Conservation (phyloP, 768 basidiomycete genomes). For the Suillus weaverae region DNA sequence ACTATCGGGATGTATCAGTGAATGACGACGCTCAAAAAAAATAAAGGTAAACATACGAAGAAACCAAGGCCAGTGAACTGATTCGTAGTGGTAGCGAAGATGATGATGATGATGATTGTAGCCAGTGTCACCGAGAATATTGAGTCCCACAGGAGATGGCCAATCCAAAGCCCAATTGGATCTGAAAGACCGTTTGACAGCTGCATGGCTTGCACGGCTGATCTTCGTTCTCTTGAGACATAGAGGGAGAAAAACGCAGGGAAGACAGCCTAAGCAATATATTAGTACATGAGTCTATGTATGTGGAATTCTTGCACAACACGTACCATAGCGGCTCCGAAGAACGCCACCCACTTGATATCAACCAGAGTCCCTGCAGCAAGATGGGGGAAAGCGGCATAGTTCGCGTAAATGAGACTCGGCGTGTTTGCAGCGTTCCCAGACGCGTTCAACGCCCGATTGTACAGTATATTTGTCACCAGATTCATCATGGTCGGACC, state of each 20-base stretch:
- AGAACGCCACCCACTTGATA: constrained; percentile 76
- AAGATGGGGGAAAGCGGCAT: constrained; percentile 57
- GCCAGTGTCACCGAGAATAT: constrained; percentile 58
- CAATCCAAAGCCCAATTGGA: constrained; percentile 73
- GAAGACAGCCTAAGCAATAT: constrained; percentile 54
- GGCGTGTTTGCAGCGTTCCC: constrained; percentile 38
- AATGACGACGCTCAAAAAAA: background rate
- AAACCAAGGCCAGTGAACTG: constrained; percentile 72
- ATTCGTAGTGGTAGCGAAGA: constrained; percentile 55
- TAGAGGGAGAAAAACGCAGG: constrained; percentile 84
- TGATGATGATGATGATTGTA: constrained; percentile 59
- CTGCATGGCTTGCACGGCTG: constrained; percentile 78
- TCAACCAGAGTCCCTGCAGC: constrained; percentile 56
- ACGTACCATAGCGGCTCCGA: constrained; percentile 67
- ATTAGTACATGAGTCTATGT: background rate
- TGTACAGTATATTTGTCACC: constrained; percentile 65
- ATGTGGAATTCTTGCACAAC: background rate
- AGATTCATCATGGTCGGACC: constrained; percentile 68
- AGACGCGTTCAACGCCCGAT: constrained; percentile 56
- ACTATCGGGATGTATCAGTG: constrained; percentile 40
- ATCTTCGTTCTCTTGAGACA: constrained; percentile 68
- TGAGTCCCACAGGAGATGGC: constrained; percentile 75
- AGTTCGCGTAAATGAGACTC: constrained; percentile 58
- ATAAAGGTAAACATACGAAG: constrained; percentile 42
- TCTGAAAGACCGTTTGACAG: constrained; percentile 72